Evolutionary conservation across 345 rosid species (phyloP), one percentile per base, ranked within the genome.

Genomic region (Eucalyptus brandiana): DNA sequence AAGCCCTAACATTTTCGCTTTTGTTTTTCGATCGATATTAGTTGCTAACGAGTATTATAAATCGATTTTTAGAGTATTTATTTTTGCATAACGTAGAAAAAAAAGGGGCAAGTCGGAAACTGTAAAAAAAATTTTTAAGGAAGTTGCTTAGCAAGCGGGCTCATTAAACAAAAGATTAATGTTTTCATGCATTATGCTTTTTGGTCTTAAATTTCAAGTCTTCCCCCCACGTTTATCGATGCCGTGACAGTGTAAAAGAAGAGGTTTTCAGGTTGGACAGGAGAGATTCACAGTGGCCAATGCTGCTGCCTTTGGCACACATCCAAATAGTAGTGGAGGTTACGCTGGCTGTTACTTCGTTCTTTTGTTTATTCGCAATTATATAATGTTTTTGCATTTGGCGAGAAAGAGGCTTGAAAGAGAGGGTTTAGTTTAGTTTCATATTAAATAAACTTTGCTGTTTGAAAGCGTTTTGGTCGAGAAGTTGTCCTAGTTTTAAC

Each of bases 251-350:
- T 76, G 85, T 21, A 76, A 8, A 40, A 76, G 47, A 76, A 40
- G 47, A 40, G 85, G 47, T 76, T 76, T 76, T 21, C 12, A 23
- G 85, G 47, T 40, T 21, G 30, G 85, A 49, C 44, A 51, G 37
- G 72, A 88, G 91, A 80, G 87, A 86, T 87, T 80, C 62, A 72
- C 87, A 58, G 89, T 87, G 86, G 80, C 42, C 88, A 34, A 89
- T 87, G 88, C 88, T 87, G 90, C 87, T 56, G 13, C 87, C 88
- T 60, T 58, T 80, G 67, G 92, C 90, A 86, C 93, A 54, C 87
- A 87, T 89, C 89, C 54, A 47, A 80, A 44, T 88, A 40, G 80
- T 56, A 47, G 88, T 88, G 91, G 91, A 83, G 60, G 53, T 88
- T 47, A 62, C 48, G 89, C 81, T 40, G 91, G 81, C 89, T 88